Base-by-base conservation (phyloP, 768 basidiomycete genomes). In the Tubosaeta sp. region DNA sequence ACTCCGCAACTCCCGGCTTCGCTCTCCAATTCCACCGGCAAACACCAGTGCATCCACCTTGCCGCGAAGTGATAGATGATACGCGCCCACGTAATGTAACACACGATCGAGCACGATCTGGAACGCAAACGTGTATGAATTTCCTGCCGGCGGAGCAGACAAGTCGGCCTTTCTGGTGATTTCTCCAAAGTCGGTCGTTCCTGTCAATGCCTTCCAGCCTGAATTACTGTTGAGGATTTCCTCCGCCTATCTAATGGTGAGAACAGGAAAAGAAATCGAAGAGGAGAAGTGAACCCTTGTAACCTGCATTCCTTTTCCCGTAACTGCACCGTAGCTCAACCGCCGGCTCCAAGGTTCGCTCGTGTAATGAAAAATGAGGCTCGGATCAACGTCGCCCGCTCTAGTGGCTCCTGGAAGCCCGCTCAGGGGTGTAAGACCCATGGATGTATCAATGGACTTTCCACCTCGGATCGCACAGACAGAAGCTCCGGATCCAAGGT, bases 401-500 rank as follows among this genome's bases (percentile, higher is more conserved):
- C 94, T 84, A 1, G 93, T 94, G 2, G 90, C 91, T 14, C 94
- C 93, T 4, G 93, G 91, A 0, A 95, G 73, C 2, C 92, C 92
- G 48, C 83, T 82, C n/a, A 93, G 69, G 4, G 92, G 93, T 1
- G 94, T 94, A 32, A 96, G 78, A 3, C 92, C 93, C 94, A 96
- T 96, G 32, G 82, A 85, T 1, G 91, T 94, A 67, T 95, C 90
- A 56, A 86, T 75, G 19, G 87, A 90, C 52, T 77, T 71, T 19
- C 94, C 94, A 34, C 74, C 63, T 44, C 76, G 75, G 65, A 95
- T 85, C 16, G 83, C 82, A 66, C 90, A 93, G 13, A 78, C 81
- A 13, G 86, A 90, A 0, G 92, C 93, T 13, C 94, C 94, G n/a
- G 89, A 90, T 5, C 93, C 93, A 49, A 95, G 80, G 66, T 95